phyloP scores from a whole-genome alignment of 495 filamentous ascomycete genomes.

The Hapsidospora chrysogenum region DNA sequence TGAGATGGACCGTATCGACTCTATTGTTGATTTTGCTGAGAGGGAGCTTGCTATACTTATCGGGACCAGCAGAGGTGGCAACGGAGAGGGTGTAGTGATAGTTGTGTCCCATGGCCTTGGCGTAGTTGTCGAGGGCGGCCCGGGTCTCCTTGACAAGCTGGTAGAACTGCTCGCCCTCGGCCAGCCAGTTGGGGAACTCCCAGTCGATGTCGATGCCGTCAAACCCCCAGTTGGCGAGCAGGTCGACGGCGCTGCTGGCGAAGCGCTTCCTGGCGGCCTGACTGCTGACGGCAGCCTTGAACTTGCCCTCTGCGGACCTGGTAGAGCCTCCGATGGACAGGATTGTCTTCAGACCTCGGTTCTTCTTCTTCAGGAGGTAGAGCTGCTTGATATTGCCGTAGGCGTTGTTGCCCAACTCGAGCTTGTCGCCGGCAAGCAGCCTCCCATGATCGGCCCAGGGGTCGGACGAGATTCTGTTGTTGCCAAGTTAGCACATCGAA shows the following conservation, averaged over 20 bases:
- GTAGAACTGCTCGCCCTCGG: slow-evolving; percentile 53
- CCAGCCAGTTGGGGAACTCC: slow-evolving; percentile 39
- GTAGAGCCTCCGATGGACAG: slow-evolving; percentile 87
- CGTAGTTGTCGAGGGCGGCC: slow-evolving; percentile 46
- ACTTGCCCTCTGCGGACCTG: slow-evolving; percentile 51
- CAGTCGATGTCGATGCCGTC: slow-evolving; percentile 47
- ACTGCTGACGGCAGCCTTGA: slow-evolving; percentile 46
- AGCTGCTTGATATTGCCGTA: slow-evolving; percentile 80
- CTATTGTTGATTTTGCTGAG: slow-evolving; percentile 52
- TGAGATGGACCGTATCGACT: slow-evolving; percentile 77
- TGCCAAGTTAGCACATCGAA: not conserved
- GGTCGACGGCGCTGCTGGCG: slow-evolving; percentile 44
- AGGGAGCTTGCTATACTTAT: slow-evolving; percentile 52
- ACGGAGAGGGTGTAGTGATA: slow-evolving; percentile 61
- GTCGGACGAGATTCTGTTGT: slow-evolving; percentile 30
- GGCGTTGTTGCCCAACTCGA: slow-evolving; percentile 45
- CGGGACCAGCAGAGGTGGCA: slow-evolving; percentile 41
- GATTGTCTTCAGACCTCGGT: slow-evolving; percentile 66
- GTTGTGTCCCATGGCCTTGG: slow-evolving; percentile 25
- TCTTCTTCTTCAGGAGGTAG: slow-evolving; percentile 62
- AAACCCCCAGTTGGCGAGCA: slow-evolving; percentile 46
- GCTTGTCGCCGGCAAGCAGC: slow-evolving; percentile 58
- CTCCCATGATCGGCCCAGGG: slow-evolving; percentile 48
- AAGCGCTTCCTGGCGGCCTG: slow-evolving; percentile 38
- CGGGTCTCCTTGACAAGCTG: slow-evolving; percentile 50